Evolutionary conservation across 139 green algal genomes (phyloP).

Genomic region (Parachlorella kessleri): DNA sequence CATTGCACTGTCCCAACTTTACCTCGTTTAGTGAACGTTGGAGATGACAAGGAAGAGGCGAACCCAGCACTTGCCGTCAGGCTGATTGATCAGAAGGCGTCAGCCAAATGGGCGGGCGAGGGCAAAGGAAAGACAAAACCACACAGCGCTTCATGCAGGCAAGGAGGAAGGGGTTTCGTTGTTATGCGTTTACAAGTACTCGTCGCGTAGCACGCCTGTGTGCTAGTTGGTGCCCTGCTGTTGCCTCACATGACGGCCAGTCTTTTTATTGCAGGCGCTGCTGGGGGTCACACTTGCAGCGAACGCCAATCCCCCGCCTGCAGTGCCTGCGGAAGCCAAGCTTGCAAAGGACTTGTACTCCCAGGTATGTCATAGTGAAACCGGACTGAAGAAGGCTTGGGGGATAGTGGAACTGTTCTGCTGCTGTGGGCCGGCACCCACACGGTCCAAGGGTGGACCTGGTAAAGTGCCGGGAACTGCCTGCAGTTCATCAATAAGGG

Average conservation of each 20-base stretch:
- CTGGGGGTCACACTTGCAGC: background rate
- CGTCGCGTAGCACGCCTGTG: no score
- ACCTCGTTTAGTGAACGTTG: no score
- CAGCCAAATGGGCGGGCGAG: background rate
- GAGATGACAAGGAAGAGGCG: background rate
- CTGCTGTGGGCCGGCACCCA: background rate
- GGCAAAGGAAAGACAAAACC: background rate
- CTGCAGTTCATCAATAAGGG: constrained; percentile 21
- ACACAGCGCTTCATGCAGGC: background rate
- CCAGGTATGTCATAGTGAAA: background rate
- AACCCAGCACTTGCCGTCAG: background rate
- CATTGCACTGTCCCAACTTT: no score
- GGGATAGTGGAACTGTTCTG: background rate
- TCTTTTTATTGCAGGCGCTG: no score
- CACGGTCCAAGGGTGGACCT: no score
- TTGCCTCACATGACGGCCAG: no score
- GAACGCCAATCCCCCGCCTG: background rate
- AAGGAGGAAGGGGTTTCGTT: no score
- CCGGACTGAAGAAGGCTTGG: background rate
- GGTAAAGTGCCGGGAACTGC: no score
- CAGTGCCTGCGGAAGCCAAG: background rate
- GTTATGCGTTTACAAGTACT: no score
- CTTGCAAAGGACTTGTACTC: background rate
- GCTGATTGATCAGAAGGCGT: background rate
- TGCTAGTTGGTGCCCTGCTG: no score